Conservation (phyloP, 176 grass and related monocot genomes). For the Pontederia crassipes region DNA sequence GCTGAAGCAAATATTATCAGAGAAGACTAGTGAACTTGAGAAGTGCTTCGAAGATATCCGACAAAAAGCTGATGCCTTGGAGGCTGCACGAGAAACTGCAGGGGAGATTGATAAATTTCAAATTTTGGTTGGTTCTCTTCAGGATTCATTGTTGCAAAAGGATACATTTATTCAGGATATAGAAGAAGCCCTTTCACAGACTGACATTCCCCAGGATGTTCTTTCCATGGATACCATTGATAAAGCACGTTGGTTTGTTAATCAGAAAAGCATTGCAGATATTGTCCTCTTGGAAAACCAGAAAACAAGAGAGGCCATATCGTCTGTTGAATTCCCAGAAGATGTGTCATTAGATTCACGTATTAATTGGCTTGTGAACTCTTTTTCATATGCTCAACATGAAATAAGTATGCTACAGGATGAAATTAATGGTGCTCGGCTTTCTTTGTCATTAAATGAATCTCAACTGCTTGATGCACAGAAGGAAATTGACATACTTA, state of each 20-base stretch:
- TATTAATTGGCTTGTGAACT: slow-evolving; percentile 67
- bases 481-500: slow-evolving; percentile 63
- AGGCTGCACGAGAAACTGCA: slow-evolving; percentile 50
- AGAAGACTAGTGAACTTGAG: slow-evolving; percentile 51
- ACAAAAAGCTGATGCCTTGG: slow-evolving; percentile 52
- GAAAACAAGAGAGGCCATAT: slow-evolving; percentile 65
- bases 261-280: slow-evolving; percentile 60
- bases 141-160: slow-evolving; percentile 57
- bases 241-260: slow-evolving; percentile 63
- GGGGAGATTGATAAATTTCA: slow-evolving; percentile 44
- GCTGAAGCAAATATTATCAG: slow-evolving; percentile 39
- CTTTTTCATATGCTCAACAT: slow-evolving; percentile 41
- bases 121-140: slow-evolving; percentile 43
- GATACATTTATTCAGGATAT: slow-evolving; percentile 50
- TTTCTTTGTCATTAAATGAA: slow-evolving; percentile 19
- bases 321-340: slow-evolving; percentile 58
- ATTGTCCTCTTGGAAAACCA: slow-evolving; percentile 45
- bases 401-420: slow-evolving; percentile 38
- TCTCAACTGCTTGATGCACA: slow-evolving; percentile 45
- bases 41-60: slow-evolving; percentile 62
- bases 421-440: slow-evolving; percentile 40
- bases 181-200: slow-evolving; percentile 38
- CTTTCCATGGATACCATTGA: slow-evolving; percentile 48
- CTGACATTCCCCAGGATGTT: slow-evolving; percentile 49
- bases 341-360: slow-evolving; percentile 60